phyloP scores from a whole-genome alignment of 1,284 basidiomycete genomes.

The Phylloporus gajari region DNA sequence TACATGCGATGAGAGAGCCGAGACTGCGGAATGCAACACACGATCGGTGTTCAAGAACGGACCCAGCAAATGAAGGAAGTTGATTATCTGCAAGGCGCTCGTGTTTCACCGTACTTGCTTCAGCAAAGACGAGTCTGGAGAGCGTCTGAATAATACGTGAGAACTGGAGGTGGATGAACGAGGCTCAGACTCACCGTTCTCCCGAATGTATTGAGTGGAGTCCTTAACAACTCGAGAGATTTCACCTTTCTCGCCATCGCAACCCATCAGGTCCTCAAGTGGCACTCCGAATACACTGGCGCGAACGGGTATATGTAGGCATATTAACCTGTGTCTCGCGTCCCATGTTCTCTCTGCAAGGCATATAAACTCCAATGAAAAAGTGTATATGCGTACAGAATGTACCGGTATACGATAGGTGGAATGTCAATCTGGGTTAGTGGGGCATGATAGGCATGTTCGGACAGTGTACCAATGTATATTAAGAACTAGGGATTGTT shows the following conservation, averaged over 20 bases:
- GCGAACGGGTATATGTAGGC: conserved; percentile 64
- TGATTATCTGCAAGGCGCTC: too few species aligned
- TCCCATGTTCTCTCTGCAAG: conserved; percentile 74
- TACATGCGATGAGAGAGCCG: too few species aligned
- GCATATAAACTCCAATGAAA: conserved; percentile 7
- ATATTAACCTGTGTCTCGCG: conserved; percentile 73
- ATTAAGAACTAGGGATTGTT: conserved; percentile 72
- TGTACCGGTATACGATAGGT: conserved; percentile 80
- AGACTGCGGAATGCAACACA: too few species aligned
- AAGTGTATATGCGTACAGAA: conserved; percentile 18
- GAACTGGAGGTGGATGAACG: conserved; percentile 7
- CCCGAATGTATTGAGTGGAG: conserved; percentile 75
- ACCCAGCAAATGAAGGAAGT: too few species aligned
- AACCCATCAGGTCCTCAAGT: conserved; percentile 84
- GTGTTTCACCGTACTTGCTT: conserved; percentile 64
- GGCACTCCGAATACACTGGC: conserved; percentile 81
- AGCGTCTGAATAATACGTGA: conserved; percentile 73
- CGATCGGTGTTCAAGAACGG: too few species aligned
- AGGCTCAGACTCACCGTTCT: conserved; percentile 55
- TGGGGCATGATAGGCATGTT: conserved; percentile 78
- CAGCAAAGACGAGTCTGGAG: conserved; percentile 75
- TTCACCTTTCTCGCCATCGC: conserved; percentile 80
- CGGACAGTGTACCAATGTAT: conserved; percentile 79
- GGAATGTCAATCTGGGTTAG: conserved; percentile 87
- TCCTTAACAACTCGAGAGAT: conserved; percentile 83